These are phyloP conservation scores for Vitis rotundifolia DNA, from an alignment of 164 flowering plant genomes.

Conservation along the genomic window DNA sequence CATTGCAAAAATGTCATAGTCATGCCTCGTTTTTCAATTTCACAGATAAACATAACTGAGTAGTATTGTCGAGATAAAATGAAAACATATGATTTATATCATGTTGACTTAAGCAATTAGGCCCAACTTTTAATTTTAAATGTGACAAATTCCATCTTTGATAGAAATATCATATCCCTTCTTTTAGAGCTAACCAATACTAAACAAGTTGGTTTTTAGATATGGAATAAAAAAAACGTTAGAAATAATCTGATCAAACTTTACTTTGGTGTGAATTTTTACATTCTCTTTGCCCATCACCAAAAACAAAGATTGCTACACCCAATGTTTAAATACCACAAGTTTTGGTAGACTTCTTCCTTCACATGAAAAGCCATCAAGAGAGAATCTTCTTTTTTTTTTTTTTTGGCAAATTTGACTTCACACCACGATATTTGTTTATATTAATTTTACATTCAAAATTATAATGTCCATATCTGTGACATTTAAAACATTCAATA, in stretches of 20 bases:
- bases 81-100: slow-evolving; percentile 8
- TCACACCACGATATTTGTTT: too few relatives aligned
- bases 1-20: too few relatives aligned
- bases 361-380: too few relatives aligned
- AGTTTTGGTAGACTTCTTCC: too few relatives aligned
- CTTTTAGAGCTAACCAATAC: background rate
- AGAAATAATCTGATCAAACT: slow-evolving; percentile 3
- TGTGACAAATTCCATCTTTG: slow-evolving; percentile 7
- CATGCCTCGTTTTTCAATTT: too few relatives aligned
- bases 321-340: too few relatives aligned
- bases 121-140: slow-evolving; percentile 14
- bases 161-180: slow-evolving; percentile 16
- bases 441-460: too few relatives aligned
- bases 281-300: background rate
- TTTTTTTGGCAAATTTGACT: too few relatives aligned
- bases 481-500: too few relatives aligned
- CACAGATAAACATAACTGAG: background rate
- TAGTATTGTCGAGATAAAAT: background rate
- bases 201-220: background rate
- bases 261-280: background rate
- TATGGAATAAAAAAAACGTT: slow-evolving; percentile 19
- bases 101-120: slow-evolving; percentile 10
- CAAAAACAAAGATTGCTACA: background rate
- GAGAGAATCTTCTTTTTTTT: too few relatives aligned
- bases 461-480: too few relatives aligned